Base-by-base conservation (phyloP, 495 filamentous ascomycete species). In the Penicillium pulvis region DNA sequence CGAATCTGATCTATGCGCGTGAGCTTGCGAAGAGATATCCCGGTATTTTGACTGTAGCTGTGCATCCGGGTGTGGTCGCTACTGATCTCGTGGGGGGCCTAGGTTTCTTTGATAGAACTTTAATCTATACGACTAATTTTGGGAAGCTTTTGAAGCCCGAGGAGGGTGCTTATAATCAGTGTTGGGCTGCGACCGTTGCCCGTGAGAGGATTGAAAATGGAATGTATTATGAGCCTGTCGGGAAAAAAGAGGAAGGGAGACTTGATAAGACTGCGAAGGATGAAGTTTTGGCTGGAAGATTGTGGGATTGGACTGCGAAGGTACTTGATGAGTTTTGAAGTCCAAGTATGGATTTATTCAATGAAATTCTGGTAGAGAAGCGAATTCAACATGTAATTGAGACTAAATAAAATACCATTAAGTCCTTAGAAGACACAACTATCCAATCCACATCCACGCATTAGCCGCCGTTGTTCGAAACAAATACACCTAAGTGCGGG, bases 1-100 rank as follows among this genome's bases (percentile, higher is more conserved):
- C 87, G 3, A 90, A 90, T 66, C 67, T 90, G 9, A 68, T 90
- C 0, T 87, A 81, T 55, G 78, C 83, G 10, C 69, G 71, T 7
- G 78, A 86, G 57, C 71, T 91, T 11, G 79, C 83, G 2, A 60
- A 57, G 30, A 74, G 75, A 2, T 79, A 87, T 62, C 81, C 81
- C 0, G 48, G 28, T 20, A 72, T 82, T 30, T 75, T 65, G 0
- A 49, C 70, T 5, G 72, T 75, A 6, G 61, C 77, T 0, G 49
- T 83, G 6, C 79, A 83, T 49, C 80, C 81, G 0, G 81, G 80
- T 6, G 61, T 78, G 3, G 67, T 73, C 26, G 11, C 23, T 2
- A 72, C 67, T 2, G 72, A 74, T 4, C 59, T 88, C 6, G 65
- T 75, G 28, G 23, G 44, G 42, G 59, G 23, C 41, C 12, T 61